phyloP scores from a whole-genome alignment of 2,329 filamentous ascomycete species.

The Ceratocystis smalleyi region DNA sequence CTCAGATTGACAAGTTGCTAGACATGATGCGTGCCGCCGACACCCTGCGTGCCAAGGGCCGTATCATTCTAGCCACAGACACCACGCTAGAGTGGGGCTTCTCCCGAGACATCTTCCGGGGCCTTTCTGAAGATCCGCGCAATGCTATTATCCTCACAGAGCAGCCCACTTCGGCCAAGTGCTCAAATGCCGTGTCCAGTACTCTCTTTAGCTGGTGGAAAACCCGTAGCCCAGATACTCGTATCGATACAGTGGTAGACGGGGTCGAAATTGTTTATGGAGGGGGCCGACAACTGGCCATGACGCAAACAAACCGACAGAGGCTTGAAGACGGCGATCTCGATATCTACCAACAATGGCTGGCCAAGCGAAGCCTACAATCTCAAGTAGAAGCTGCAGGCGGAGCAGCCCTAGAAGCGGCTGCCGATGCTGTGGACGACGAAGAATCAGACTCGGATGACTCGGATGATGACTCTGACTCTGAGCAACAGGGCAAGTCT shows the following conservation, averaged over 20 bases:
- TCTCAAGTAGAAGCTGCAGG: constrained; percentile 55
- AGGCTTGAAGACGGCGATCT: constrained; percentile 63
- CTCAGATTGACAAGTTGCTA: constrained; percentile 58
- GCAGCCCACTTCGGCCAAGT: constrained; percentile 37
- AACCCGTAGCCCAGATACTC: constrained; percentile 44
- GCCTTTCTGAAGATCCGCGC: constrained; percentile 56
- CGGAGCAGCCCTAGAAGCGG: constrained; percentile 50
- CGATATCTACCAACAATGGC: constrained; percentile 74
- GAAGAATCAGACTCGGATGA: constrained; percentile 76
- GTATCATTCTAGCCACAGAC: constrained; percentile 84
- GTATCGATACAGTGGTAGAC: constrained; percentile 41
- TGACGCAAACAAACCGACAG: constrained; percentile 45
- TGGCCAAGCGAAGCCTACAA: constrained; percentile 75
- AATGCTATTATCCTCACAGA: constrained; percentile 86
- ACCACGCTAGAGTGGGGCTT: constrained; percentile 88
- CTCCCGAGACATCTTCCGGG: constrained; percentile 62
- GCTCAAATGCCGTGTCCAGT: constrained; percentile 37
- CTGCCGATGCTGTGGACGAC: constrained; percentile 55
- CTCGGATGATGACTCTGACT: constrained; percentile 75
- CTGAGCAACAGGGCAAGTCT: constrained; percentile 79
- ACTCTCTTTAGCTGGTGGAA: constrained; percentile 71
- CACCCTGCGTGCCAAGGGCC: constrained; percentile 29
- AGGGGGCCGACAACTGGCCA: constrained; percentile 44
- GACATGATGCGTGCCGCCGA: constrained; percentile 31
- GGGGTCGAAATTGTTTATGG: constrained; percentile 52